phyloP scores from a whole-genome alignment of 768 basidiomycete genomes.

The Chalciporus chontae region DNA sequence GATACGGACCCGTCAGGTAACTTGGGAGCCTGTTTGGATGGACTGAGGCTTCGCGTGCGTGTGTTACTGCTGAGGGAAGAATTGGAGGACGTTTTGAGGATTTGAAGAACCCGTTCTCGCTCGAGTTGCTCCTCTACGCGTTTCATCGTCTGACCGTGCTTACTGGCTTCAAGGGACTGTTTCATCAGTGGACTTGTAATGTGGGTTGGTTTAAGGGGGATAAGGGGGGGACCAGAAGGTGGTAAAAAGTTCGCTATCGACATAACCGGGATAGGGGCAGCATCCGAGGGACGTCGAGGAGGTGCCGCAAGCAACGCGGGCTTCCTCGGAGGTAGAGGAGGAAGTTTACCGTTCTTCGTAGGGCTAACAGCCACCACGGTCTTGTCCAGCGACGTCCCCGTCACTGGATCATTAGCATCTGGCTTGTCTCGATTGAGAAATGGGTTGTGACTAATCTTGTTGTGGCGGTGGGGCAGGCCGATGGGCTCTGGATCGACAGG shows the following conservation, averaged over 20 bases:
- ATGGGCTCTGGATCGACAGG: slow-evolving; percentile 6
- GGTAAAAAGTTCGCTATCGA: slow-evolving; percentile 1
- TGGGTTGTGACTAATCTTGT: slow-evolving; percentile 30
- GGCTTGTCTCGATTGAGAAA: slow-evolving; percentile 26
- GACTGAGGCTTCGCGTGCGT: slow-evolving; percentile 31
- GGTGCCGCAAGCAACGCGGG: slow-evolving; percentile 20
- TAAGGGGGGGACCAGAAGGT: slow-evolving; percentile 16
- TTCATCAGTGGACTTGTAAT: slow-evolving; percentile 64
- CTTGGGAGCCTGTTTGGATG: slow-evolving; percentile 21
- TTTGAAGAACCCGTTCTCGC: slow-evolving; percentile 65
- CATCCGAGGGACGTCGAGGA: slow-evolving; percentile 21
- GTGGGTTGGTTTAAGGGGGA: slow-evolving; percentile 35
- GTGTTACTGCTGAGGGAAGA: slow-evolving; percentile 11
- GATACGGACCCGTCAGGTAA: slow-evolving; percentile 10
- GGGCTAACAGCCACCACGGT: not conserved
- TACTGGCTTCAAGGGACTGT: slow-evolving; percentile 71
- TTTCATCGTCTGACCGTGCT: slow-evolving; percentile 67
- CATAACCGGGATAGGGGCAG: not conserved
- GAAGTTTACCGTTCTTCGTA: slow-evolving; percentile 20
- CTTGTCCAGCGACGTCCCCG: slow-evolving; percentile 8
- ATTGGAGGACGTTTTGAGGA: slow-evolving; percentile 54
- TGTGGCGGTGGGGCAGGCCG: slow-evolving; percentile 8
- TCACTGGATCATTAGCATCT: not conserved
- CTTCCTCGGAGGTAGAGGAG: slow-evolving; percentile 36
- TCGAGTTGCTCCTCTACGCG: slow-evolving; percentile 65